These are phyloP conservation scores for Phtheirospermum japonicum DNA, from an alignment of 257 asterid genomes.

Conservation along the genomic window DNA sequence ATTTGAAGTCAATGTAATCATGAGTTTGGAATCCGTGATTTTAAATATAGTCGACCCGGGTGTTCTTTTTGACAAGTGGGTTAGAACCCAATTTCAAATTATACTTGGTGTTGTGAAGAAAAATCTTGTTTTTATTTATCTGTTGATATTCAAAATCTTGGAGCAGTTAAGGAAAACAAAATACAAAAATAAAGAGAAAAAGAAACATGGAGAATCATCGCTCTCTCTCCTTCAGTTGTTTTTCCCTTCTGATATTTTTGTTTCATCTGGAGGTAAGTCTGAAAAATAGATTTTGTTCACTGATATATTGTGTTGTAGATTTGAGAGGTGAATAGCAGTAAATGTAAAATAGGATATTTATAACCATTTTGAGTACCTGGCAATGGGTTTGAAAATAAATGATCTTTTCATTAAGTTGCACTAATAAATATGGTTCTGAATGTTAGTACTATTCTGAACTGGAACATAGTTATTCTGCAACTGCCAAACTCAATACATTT, in stretches of 20 bases:
- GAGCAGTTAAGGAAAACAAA: too few species aligned
- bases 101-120: too few species aligned
- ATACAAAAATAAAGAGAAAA: too few species aligned
- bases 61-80: background rate
- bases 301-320: slow-evolving; percentile 10
- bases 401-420: slow-evolving; percentile 22
- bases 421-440: slow-evolving; percentile 36
- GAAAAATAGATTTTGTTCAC: background rate
- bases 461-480: slow-evolving; percentile 36
- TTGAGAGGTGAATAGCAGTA: slow-evolving; percentile 18
- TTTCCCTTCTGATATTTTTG: background rate
- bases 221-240: background rate
- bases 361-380: slow-evolving; percentile 18
- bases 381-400: slow-evolving; percentile 15
- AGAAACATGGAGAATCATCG: background rate
- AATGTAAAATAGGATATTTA: slow-evolving; percentile 18
- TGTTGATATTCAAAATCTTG: too few species aligned
- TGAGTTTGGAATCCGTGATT: too few species aligned
- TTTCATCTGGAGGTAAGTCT: background rate
- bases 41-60: too few species aligned
- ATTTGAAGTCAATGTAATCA: too few species aligned
- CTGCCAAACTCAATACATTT: slow-evolving; percentile 34
- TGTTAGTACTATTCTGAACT: slow-evolving; percentile 30
- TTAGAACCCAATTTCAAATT: too few species aligned
- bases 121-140: background rate